Percentiles rank a stretch among this genome's conserved stretches.
phyloP scores from a whole-genome alignment of 2,329 filamentous ascomycete genomes.

The Sporothrix inflata region DNA sequence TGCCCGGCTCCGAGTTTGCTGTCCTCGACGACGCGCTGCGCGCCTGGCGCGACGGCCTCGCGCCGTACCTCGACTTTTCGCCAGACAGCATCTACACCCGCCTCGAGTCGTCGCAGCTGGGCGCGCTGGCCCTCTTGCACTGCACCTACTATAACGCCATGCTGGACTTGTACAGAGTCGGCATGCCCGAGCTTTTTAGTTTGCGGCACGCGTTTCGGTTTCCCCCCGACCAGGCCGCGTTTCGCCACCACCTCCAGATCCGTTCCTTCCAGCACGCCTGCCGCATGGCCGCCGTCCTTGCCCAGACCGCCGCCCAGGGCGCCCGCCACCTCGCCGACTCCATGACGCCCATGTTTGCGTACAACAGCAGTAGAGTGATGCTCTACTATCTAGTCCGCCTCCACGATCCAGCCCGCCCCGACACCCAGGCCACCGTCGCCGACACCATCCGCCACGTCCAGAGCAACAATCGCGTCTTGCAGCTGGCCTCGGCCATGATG shows the following conservation, averaged over 20 bases:
- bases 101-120: conserved; percentile 51
- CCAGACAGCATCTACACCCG: conserved; percentile 51
- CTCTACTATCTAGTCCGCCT: conserved; percentile 52
- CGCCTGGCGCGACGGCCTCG: conserved; percentile 48
- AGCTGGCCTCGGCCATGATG: conserved; percentile 45
- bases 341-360: conserved; percentile 51
- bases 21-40: conserved; percentile 46
- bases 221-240: conserved; percentile 45
- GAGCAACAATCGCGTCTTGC: conserved; percentile 45
- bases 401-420: conserved; percentile 42
- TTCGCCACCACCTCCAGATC: conserved; percentile 44
- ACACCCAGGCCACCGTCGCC: conserved; percentile 43
- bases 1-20: conserved; percentile 49
- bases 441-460: conserved; percentile 48
- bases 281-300: conserved; percentile 45
- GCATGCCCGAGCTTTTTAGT: conserved; percentile 51
- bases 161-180: conserved; percentile 51
- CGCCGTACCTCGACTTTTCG: conserved; percentile 50
- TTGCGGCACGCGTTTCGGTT: conserved; percentile 48
- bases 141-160: conserved; percentile 53
- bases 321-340: conserved; percentile 48
- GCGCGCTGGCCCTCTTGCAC: conserved; percentile 50
- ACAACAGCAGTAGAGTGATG: conserved; percentile 53
- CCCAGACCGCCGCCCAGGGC: conserved; percentile 48
- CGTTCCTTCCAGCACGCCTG: conserved; percentile 47